phyloP scores from a whole-genome alignment of 2,329 filamentous ascomycete species.

The Chaetothyriales sp. region DNA sequence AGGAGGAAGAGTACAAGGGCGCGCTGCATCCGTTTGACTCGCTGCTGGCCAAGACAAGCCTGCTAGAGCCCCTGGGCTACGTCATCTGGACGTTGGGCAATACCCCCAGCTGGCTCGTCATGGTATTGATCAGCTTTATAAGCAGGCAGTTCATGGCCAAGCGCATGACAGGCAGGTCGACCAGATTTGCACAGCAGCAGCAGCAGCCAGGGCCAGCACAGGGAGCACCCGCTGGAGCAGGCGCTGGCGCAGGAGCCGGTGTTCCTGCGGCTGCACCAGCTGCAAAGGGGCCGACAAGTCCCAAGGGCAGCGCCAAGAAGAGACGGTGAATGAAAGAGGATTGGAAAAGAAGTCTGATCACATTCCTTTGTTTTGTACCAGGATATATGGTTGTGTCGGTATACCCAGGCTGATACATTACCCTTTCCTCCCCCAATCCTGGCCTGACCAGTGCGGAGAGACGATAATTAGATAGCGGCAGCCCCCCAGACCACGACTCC shows the following conservation, averaged over 20 bases:
- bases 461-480: background rate
- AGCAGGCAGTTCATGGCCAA: slow-evolving; percentile 44
- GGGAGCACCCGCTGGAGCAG: slow-evolving; percentile 1
- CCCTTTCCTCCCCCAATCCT: too few species aligned
- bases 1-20: slow-evolving; percentile 41
- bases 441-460: background rate
- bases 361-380: background rate
- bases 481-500: background rate
- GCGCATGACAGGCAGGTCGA: slow-evolving; percentile 4
- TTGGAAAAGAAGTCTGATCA: background rate
- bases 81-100: slow-evolving; percentile 41
- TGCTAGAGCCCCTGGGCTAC: slow-evolving; percentile 44
- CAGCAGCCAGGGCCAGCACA: background rate
- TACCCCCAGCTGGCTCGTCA: slow-evolving; percentile 51
- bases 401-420: background rate
- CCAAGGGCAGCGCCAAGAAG: slow-evolving; percentile 11
- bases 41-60: slow-evolving; percentile 37
- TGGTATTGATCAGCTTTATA: slow-evolving; percentile 49
- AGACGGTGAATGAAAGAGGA: slow-evolving; percentile 11
- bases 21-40: slow-evolving; percentile 49
- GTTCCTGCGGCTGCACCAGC: slow-evolving; percentile 5
- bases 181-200: background rate
- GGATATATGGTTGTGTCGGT: background rate
- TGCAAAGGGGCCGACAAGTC: background rate
- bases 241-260: slow-evolving; percentile 1